Percentiles rank a stretch among this genome's conserved stretches.
Evolutionary conservation across 371 early-diverging fungal genomes (phyloP).

Genomic region (Smittium culicis): DNA sequence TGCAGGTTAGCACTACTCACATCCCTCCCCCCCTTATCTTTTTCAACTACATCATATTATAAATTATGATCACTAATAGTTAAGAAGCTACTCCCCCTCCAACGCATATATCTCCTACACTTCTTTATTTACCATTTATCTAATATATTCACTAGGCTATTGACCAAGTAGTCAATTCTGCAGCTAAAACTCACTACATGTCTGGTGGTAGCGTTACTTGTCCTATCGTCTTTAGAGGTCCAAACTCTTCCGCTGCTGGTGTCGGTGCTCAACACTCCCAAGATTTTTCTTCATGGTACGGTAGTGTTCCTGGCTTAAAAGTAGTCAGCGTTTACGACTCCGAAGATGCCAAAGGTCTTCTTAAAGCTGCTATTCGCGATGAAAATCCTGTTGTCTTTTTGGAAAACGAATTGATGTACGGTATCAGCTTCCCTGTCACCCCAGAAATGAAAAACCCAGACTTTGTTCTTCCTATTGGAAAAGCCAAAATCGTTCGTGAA

Average conservation of each 20-base stretch:
- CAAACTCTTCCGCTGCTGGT: constrained; percentile 97
- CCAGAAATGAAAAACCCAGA: constrained; percentile 69
- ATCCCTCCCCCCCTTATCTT: neutral
- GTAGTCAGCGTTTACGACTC: constrained; percentile 97
- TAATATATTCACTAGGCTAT: constrained; percentile 63
- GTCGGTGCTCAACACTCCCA: constrained; percentile 99
- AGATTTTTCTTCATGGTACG: constrained; percentile 97
- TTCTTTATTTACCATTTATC: no score
- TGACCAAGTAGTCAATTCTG: constrained; percentile 99
- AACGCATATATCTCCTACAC: no score
- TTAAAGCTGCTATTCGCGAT: constrained; percentile 96
- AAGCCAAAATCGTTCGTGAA: constrained; percentile 88
- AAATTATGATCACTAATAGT: no score
- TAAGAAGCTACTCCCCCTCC: no score
- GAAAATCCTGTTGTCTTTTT: constrained; percentile 97
- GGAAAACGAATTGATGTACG: constrained; percentile 99
- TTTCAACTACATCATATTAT: no score
- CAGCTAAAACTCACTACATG: constrained; percentile 98
- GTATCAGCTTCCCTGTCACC: constrained; percentile 69
- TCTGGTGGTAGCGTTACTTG: constrained; percentile 79
- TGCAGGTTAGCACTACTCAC: constrained; percentile 62
- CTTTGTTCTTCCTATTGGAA: constrained; percentile 88
- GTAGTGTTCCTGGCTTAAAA: constrained; percentile 94
- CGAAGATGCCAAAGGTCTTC: constrained; percentile 94
- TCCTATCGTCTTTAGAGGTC: constrained; percentile 99